These are phyloP conservation scores for Zasmidium angulare DNA, from an alignment of 2,329 filamentous ascomycete genomes.

Conservation along the genomic window DNA sequence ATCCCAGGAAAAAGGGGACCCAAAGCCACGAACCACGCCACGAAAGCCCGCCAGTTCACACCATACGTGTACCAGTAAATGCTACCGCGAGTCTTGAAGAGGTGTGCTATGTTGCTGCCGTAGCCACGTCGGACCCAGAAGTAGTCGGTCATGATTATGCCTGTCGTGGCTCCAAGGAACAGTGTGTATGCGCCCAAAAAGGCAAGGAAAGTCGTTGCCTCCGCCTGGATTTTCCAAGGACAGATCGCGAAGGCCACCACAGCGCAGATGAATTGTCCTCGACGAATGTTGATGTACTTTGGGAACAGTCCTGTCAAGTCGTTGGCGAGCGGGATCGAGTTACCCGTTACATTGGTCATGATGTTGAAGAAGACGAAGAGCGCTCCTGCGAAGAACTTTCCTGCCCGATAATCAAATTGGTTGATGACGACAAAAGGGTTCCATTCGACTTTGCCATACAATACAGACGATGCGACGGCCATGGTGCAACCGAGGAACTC, in stretches of 20 bases:
- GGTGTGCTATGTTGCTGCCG: neutral
- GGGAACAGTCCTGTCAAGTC: slow-evolving; percentile 43
- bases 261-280: slow-evolving; percentile 43
- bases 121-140: slow-evolving; percentile 31
- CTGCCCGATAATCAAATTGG: slow-evolving; percentile 22
- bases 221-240: slow-evolving; percentile 45
- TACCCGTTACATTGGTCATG: slow-evolving; percentile 43
- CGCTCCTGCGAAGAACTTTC: slow-evolving; percentile 33
- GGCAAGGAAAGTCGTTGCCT: slow-evolving; percentile 42
- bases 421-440: neutral
- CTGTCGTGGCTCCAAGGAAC: slow-evolving; percentile 43
- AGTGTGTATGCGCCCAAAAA: slow-evolving; percentile 44
- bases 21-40: slow-evolving; percentile 5
- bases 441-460: neutral
- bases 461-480: neutral
- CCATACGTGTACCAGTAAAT: slow-evolving; percentile 7
- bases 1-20: neutral
- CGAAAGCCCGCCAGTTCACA: slow-evolving; percentile 4
- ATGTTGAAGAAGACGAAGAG: slow-evolving; percentile 41
- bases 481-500: neutral
- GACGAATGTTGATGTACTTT: slow-evolving; percentile 43
- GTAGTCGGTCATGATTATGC: slow-evolving; percentile 43
- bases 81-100: neutral
- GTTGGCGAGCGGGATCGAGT: too few species aligned
- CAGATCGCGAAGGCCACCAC: slow-evolving; percentile 38